Percentiles rank a stretch among this genome's conserved stretches.
Evolutionary conservation across 345 rosid species (phyloP).

Genomic region (Ceriops tagal): DNA sequence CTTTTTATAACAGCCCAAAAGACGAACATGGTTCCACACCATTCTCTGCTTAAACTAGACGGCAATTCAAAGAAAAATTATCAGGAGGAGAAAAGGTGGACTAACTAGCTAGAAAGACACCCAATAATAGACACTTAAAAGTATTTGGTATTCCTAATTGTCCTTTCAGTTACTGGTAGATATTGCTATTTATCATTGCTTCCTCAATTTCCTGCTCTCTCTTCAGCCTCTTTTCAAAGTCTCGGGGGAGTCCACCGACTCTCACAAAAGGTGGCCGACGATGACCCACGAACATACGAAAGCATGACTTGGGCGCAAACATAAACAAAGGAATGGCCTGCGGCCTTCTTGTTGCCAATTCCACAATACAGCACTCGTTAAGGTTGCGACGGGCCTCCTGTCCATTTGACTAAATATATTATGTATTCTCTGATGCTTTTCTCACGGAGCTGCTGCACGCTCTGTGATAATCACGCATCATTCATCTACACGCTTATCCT

Average conservation of each 20-base stretch:
- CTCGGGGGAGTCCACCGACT: conserved; percentile 18
- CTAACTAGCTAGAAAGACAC: background rate
- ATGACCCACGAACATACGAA: background rate
- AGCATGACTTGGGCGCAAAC: conserved; percentile 5
- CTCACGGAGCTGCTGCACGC: background rate
- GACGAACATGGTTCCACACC: background rate
- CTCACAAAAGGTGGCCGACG: conserved; percentile 10
- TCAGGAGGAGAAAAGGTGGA: background rate
- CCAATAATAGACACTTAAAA: too few species aligned
- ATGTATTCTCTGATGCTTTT: background rate
- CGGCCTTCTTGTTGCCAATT: background rate
- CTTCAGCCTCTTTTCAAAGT: background rate
- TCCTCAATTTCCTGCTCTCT: conserved; percentile 10
- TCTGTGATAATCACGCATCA: conserved; percentile 3
- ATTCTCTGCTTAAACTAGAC: conserved; percentile 11
- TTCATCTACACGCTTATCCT: background rate
- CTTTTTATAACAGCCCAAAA: too few species aligned
- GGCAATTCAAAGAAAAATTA: background rate
- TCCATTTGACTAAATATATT: background rate
- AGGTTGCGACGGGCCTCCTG: background rate
- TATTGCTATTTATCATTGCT: conserved; percentile 3
- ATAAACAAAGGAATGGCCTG: background rate
- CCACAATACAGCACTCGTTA: background rate
- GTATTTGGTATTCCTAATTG: background rate
- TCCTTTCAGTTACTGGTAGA: conserved; percentile 14